Percentiles rank a stretch among this genome's conserved stretches.
These are phyloP conservation scores for Sarcodon aspratus DNA, from an alignment of 768 basidiomycete genomes.

Conservation along the genomic window DNA sequence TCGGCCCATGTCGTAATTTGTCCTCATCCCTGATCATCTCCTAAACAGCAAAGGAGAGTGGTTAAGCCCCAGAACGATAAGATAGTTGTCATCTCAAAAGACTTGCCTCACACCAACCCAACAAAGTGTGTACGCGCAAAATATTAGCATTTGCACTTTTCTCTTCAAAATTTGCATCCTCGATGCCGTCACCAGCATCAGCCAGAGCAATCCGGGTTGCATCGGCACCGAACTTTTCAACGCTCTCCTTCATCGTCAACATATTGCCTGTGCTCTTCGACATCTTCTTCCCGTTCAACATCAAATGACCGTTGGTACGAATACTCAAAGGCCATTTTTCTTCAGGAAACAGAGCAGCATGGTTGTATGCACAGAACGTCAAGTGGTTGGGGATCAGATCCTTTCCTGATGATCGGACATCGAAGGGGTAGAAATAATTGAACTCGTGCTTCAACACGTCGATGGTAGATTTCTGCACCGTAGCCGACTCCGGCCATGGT, in stretches of 20 bases:
- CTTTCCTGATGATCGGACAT: slow-evolving; percentile 96
- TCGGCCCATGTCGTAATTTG: slow-evolving; percentile 62
- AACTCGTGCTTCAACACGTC: slow-evolving; percentile 84
- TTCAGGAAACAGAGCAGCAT: slow-evolving; percentile 86
- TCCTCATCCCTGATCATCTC: slow-evolving; percentile 69
- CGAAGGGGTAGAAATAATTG: slow-evolving; percentile 96
- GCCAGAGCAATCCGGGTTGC: slow-evolving; percentile 87
- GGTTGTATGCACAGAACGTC: slow-evolving; percentile 90
- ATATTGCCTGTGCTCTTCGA: slow-evolving; percentile 95
- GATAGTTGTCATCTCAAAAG: background rate
- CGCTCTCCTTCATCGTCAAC: slow-evolving; percentile 78
- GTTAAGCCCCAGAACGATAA: too few species aligned
- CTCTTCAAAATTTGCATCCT: slow-evolving; percentile 99
- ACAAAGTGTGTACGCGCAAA: slow-evolving; percentile 79
- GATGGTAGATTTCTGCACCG: slow-evolving; percentile 65
- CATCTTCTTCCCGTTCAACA: slow-evolving; percentile 99
- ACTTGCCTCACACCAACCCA: slow-evolving; percentile 84
- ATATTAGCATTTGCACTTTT: slow-evolving; percentile 97
- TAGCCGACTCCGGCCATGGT: slow-evolving; percentile 56
- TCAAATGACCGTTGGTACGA: slow-evolving; percentile 92
- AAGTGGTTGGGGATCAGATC: slow-evolving; percentile 94
- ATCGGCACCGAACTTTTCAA: slow-evolving; percentile 95
- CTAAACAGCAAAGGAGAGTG: slow-evolving; percentile 22
- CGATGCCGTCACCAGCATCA: slow-evolving; percentile 94
- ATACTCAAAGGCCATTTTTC: slow-evolving; percentile 88